phyloP scores from a whole-genome alignment of 2,329 filamentous ascomycete species.

The Cladosporium sp. region DNA sequence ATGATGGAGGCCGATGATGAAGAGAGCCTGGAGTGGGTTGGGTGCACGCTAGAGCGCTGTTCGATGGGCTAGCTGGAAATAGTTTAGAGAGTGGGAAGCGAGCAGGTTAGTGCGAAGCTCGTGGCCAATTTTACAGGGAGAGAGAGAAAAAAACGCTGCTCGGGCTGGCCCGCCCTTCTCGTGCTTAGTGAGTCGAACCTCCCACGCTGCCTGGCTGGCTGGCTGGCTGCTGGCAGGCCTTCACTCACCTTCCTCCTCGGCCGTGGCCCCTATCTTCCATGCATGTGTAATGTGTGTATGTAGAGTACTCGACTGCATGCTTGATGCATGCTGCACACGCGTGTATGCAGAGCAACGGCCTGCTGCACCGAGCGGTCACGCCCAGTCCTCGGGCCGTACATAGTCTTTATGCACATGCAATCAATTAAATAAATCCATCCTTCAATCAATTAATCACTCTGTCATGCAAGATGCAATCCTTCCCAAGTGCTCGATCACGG shows the following conservation, averaged over 20 bases:
- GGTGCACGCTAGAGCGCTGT: slow-evolving; percentile 9
- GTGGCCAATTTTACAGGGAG: not conserved
- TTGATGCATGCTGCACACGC: not conserved
- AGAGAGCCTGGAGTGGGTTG: not conserved
- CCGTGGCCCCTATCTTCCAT: slow-evolving; percentile 1
- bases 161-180: not conserved
- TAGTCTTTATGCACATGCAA: too few relatives aligned
- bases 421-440: not conserved
- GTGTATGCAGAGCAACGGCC: not conserved
- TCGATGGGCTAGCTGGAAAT: slow-evolving; percentile 10
- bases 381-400: not conserved
- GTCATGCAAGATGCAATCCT: not conserved
- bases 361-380: not conserved
- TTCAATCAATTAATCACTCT: not conserved
- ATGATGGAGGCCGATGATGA: not conserved
- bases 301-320: not conserved
- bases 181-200: not conserved
- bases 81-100: slow-evolving; percentile 6
- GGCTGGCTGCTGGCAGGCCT: not conserved
- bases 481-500: not conserved
- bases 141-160: not conserved
- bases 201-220: not conserved
- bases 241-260: not conserved
- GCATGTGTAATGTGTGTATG: not conserved
- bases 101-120: not conserved